Evolutionary conservation across 495 filamentous ascomycete species (phyloP).

Genomic region (Penicillium parvum): DNA sequence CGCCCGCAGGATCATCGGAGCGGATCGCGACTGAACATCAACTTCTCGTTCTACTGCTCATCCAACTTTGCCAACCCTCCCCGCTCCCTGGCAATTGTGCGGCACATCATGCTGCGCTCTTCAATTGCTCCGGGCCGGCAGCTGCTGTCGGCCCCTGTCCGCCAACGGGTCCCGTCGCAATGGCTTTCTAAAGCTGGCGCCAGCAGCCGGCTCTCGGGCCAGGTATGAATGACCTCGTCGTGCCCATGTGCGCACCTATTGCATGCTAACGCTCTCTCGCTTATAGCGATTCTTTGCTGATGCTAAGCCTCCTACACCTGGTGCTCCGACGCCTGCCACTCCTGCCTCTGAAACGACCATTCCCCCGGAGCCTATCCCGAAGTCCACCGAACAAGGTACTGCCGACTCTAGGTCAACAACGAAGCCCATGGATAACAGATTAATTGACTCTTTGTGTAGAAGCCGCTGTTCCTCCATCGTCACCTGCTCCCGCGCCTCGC

Average conservation of each 20-base stretch:
- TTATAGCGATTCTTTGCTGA: conserved; percentile 45
- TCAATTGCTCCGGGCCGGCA: conserved; percentile 44
- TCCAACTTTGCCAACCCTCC: conserved; percentile 28
- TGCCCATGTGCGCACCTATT: conserved; percentile 5
- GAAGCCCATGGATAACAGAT: conserved; percentile 1
- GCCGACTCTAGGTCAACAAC: conserved; percentile 23
- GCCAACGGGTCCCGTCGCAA: conserved; percentile 43
- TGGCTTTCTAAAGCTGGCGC: conserved; percentile 43
- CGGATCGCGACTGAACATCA: conserved; percentile 41
- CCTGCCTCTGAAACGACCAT: conserved; percentile 52
- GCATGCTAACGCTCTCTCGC: conserved; percentile 6
- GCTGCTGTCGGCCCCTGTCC: conserved; percentile 39
- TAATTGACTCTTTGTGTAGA: conserved; percentile 20
- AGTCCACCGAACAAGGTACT: conserved; percentile 46
- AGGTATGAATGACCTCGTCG: conserved; percentile 33
- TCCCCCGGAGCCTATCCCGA: conserved; percentile 57
- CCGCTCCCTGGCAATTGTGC: conserved; percentile 38
- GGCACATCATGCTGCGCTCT: conserved; percentile 49
- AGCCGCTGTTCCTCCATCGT: conserved; percentile 21
- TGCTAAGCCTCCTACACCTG: conserved; percentile 30
- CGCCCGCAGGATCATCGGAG: conserved; percentile 41
- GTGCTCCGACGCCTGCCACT: conserved; percentile 36
- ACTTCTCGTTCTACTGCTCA: conserved; percentile 36
- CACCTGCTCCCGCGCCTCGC: conserved; percentile 49
- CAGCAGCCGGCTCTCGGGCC: conserved; percentile 39